Evolutionary conservation across 1,284 basidiomycete species (phyloP).

Genomic region (Ceratorhiza oryzae-sativae): DNA sequence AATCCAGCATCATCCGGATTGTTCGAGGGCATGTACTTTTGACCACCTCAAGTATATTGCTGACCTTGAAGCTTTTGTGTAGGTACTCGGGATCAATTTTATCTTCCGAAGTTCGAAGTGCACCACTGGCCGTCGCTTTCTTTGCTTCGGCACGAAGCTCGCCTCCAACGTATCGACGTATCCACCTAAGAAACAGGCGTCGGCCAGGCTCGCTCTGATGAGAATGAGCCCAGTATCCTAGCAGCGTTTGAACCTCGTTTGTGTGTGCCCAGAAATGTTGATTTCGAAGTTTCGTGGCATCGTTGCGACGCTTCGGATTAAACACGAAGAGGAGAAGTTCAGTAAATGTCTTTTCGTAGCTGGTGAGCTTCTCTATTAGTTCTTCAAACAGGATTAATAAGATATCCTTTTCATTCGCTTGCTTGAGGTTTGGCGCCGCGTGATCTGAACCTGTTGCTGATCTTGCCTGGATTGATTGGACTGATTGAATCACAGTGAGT

Average conservation of each 20-base stretch:
- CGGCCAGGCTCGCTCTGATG: background rate
- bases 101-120: background rate
- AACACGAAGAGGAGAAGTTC: conserved; percentile 9
- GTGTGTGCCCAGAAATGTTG: background rate
- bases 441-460: conserved; percentile 1
- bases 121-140: background rate
- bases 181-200: background rate
- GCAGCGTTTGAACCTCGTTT: background rate
- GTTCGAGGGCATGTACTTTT: background rate
- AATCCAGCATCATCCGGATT: conserved; percentile 11
- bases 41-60: background rate
- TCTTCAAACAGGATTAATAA: background rate
- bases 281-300: background rate
- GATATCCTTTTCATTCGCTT: background rate
- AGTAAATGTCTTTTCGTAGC: background rate
- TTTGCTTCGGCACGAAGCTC: conserved; percentile 3
- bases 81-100: conserved; percentile 1
- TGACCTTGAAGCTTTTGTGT: background rate
- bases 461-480: background rate
- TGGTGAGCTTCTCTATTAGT: background rate
- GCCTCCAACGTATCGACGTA: background rate
- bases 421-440: background rate
- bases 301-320: background rate
- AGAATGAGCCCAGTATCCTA: background rate
- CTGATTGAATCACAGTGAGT: no score